Evolutionary conservation across 2,329 filamentous ascomycete species (phyloP).

Genomic region (Diplodia seriata): DNA sequence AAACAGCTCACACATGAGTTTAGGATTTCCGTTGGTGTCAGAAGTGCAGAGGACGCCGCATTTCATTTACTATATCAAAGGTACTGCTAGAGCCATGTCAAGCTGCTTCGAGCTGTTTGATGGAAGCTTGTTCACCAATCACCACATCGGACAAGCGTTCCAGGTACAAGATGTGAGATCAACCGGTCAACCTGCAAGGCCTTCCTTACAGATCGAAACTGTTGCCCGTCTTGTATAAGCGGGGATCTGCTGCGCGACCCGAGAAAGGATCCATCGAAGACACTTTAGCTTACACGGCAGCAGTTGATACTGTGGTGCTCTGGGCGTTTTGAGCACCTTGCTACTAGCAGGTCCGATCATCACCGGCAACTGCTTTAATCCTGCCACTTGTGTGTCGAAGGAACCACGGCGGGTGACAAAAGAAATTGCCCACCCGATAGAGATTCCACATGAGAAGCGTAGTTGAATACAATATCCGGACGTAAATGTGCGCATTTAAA

Average conservation of each 20-base stretch:
- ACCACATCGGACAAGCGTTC: background rate
- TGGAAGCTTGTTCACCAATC: background rate
- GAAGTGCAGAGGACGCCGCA: background rate
- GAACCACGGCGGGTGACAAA: too few species aligned
- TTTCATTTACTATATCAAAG: too few species aligned
- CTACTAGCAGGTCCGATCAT: too few species aligned
- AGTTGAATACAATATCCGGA: too few species aligned
- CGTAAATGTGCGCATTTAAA: too few species aligned
- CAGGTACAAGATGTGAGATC: background rate
- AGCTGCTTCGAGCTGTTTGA: background rate
- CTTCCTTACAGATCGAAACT: background rate
- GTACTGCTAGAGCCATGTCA: too few species aligned
- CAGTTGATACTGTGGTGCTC: background rate
- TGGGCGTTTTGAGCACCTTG: too few species aligned
- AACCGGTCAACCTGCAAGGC: slow-evolving; percentile 15
- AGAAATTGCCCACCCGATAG: too few species aligned
- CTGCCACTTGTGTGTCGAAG: too few species aligned
- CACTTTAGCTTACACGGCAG: background rate
- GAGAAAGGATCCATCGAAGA: background rate
- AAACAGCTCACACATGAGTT: background rate
- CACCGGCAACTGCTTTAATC: background rate
- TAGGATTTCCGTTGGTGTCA: background rate
- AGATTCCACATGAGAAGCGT: too few species aligned
- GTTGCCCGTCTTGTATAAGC: background rate
- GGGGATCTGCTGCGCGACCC: background rate